Conservation (phyloP, 2,329 filamentous ascomycete species). For the Arthroderma sp. region DNA sequence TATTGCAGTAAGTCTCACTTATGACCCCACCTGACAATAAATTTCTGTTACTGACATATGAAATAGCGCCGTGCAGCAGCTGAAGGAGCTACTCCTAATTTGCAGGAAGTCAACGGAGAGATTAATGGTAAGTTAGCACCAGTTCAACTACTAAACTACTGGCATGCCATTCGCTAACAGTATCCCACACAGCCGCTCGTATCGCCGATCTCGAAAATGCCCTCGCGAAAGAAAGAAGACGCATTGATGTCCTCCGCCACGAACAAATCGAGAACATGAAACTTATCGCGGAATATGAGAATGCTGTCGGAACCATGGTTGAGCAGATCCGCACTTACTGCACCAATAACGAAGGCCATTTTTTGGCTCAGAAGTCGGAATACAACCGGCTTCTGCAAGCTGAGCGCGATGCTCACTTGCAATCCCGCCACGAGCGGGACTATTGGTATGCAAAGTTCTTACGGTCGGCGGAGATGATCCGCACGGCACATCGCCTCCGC, state of each 20-base stretch:
- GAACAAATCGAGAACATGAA: conserved; percentile 37
- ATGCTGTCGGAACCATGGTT: conserved; percentile 33
- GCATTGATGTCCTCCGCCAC: conserved; percentile 29
- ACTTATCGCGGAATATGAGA: conserved; percentile 36
- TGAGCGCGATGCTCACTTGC: conserved; percentile 37
- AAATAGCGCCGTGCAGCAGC: conserved; percentile 30
- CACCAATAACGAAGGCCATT: conserved; percentile 37
- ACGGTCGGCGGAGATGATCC: conserved; percentile 36
- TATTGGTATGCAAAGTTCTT: conserved; percentile 37
- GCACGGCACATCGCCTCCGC: conserved; percentile 34
- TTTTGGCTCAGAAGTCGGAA: conserved; percentile 33
- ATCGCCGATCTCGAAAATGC: conserved; percentile 37
- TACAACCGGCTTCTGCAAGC: conserved; percentile 39
- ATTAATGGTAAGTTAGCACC: conserved; percentile 23
- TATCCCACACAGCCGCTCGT: conserved; percentile 26
- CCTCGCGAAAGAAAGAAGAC: conserved; percentile 32
- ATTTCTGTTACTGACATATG: conserved; percentile 7
- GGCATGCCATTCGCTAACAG: background rate
- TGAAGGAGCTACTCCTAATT: conserved; percentile 25
- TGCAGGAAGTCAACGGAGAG: conserved; percentile 33
- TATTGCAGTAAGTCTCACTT: conserved; percentile 28
- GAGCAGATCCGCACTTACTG: conserved; percentile 40
- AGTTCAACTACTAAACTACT: background rate
- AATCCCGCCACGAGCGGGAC: conserved; percentile 36
- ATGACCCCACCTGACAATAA: background rate